Base-by-base conservation (phyloP, 108 stramenopile species). In the Schizochytrium sp. region DNA sequence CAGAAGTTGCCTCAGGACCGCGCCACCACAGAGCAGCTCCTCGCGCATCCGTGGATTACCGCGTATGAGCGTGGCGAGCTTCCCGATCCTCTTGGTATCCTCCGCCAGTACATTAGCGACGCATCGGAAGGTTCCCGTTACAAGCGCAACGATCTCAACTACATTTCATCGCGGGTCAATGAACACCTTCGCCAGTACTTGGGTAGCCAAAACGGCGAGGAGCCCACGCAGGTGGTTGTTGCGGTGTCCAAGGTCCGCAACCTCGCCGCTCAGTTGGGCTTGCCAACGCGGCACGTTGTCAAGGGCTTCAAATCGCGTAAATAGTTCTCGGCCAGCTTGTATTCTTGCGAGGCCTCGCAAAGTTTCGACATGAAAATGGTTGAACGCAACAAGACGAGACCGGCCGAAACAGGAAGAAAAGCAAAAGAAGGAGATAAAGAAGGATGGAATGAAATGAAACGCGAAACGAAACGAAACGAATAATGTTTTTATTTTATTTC, bases 41-140 rank as follows among this genome's bases (percentile, higher is more conserved):
- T 94, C 47, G 44, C 83, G 60, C 93, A 93, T 59, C 90, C 88
- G 5, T 94, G 92, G 57, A 51, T 94, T 6, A 55, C n/a, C 12
- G 23, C 19, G 51, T 83, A 83, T 45, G 76, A 83, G 45, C 76
- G 76, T 12, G 48, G 51, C 48, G 76, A 83, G 4, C 19, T 6
- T 6, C 76, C 76, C 2, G 45, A 83, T 23, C 76, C 76, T 6
- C 76, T 83, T 23, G 76, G 48, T 12, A 25, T 53, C 19, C 51
- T 83, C 23, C 76, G 76, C n/a, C 51, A 47, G 76, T 83, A 83
- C 51, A 83, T 83, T 83, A 53, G 25, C 23, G 48, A 53, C 12
- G 76, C 76, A 8, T 47, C 76, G 6, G 76, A 83, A 3, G 76
- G 76, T 23, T 53, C 45, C 48, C 76, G 76, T 6, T 83, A 83